Percentiles rank a stretch among this genome's conserved stretches.
Conservation (phyloP, 495 filamentous ascomycete species). For the Sordaria brevicollis region DNA sequence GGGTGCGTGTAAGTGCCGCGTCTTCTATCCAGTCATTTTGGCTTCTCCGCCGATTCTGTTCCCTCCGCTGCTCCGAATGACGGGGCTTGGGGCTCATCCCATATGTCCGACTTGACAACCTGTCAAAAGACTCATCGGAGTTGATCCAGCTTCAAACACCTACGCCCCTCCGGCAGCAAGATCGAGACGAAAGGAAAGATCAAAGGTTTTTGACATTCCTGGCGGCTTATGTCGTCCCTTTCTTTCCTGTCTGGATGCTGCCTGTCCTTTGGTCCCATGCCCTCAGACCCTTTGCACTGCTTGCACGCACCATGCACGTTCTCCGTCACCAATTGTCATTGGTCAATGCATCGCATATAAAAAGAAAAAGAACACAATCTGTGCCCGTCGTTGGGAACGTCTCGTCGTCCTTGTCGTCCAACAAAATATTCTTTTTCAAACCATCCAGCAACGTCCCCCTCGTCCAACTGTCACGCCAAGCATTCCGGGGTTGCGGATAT, state of each 20-base stretch:
- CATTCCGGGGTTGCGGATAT: background rate
- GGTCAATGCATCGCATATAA: background rate
- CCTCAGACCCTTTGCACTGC: background rate
- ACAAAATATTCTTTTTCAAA: background rate
- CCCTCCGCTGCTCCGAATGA: constrained; percentile 12
- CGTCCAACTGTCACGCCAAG: background rate
- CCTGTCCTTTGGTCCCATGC: background rate
- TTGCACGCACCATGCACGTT: background rate
- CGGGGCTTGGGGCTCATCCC: constrained; percentile 2
- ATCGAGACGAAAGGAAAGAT: background rate
- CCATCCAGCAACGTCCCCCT: background rate
- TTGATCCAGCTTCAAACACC: background rate
- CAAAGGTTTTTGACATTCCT: background rate
- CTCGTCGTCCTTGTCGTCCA: background rate
- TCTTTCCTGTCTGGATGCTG: background rate
- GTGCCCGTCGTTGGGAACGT: background rate
- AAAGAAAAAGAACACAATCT: background rate
- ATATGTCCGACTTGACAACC: constrained; percentile 1
- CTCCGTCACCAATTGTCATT: background rate
- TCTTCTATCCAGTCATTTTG: background rate
- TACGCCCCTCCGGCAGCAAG: background rate
- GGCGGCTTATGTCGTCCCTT: background rate
- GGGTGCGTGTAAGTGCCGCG: background rate
- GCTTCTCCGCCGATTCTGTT: background rate
- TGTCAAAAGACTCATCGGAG: background rate